Evolutionary conservation across 805 yeast genomes (phyloP).

Genomic region (Metschnikowia lochheadii): DNA sequence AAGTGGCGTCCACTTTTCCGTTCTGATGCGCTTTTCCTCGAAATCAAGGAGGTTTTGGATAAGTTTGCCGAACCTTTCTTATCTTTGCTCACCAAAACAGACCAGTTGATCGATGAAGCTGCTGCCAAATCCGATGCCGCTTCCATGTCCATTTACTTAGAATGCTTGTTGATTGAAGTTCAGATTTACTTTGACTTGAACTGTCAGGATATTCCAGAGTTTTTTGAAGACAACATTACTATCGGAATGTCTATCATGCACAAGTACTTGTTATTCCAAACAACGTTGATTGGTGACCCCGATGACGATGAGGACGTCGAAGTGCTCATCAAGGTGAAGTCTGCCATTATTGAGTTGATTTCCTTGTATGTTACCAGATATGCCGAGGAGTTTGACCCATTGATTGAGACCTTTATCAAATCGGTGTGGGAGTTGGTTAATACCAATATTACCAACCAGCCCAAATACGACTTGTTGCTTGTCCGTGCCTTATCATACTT

Average conservation of each 20-base stretch:
- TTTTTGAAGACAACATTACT: constrained; percentile 85
- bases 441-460: constrained; percentile 56
- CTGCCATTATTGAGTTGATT: constrained; percentile 79
- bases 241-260: constrained; percentile 77
- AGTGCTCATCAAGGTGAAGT: constrained; percentile 63
- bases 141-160: constrained; percentile 54
- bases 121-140: constrained; percentile 43
- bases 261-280: constrained; percentile 66
- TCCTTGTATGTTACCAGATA: constrained; percentile 86
- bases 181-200: constrained; percentile 90
- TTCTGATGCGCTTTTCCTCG: constrained; percentile 83
- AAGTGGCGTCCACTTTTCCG: constrained; percentile 95
- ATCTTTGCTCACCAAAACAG: constrained; percentile 62
- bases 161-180: constrained; percentile 63
- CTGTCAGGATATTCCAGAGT: constrained; percentile 97
- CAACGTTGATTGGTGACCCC: constrained; percentile 49
- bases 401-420: constrained; percentile 74
- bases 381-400: constrained; percentile 83
- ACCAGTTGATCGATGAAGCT: constrained; percentile 51
- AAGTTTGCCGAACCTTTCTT: constrained; percentile 81
- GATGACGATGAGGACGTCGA: constrained; percentile 65
- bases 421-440: constrained; percentile 73
- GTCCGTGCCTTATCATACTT: constrained; percentile 77
- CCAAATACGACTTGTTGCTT: constrained; percentile 79
- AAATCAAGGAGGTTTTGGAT: constrained; percentile 80